phyloP scores from a whole-genome alignment of 306 rosid genomes.

The Begonia peltatifolia region DNA sequence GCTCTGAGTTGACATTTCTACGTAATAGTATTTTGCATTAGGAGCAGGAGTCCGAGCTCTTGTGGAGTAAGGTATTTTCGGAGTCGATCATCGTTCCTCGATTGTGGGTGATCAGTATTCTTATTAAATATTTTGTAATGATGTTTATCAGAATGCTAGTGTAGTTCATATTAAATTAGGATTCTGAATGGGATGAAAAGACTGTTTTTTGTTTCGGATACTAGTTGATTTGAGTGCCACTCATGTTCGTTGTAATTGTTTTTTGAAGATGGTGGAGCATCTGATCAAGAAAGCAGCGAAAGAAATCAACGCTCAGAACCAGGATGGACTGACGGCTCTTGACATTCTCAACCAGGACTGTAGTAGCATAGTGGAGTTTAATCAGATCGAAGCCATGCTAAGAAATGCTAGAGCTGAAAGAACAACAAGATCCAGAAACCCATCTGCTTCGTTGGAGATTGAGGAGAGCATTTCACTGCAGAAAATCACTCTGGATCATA shows the following conservation, averaged over 20 bases:
- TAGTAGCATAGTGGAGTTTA: conserved; percentile 19
- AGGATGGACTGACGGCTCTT: conserved; percentile 37
- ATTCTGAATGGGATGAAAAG: background rate
- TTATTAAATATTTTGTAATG: too few relatives aligned
- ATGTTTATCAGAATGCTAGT: too few relatives aligned
- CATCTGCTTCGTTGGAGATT: too few relatives aligned
- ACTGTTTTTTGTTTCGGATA: background rate
- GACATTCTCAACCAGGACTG: conserved; percentile 35
- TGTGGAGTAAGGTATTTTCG: too few relatives aligned
- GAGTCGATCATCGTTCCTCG: too few relatives aligned
- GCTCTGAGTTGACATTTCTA: too few relatives aligned
- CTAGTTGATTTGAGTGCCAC: background rate
- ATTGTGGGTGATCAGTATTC: too few relatives aligned
- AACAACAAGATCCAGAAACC: background rate
- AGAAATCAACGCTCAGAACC: conserved; percentile 36
- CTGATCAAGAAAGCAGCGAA: conserved; percentile 36
- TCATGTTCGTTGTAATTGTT: background rate
- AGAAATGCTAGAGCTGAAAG: conserved; percentile 39
- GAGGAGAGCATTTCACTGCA: too few relatives aligned
- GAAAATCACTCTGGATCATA: too few relatives aligned
- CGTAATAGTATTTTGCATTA: too few relatives aligned
- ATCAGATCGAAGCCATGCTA: conserved; percentile 20
- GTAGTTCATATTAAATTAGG: too few relatives aligned
- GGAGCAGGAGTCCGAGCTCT: too few relatives aligned
- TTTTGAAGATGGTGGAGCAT: conserved; percentile 13